Conservation (phyloP, 495 filamentous ascomycete genomes). For the Neurospora sp. region DNA sequence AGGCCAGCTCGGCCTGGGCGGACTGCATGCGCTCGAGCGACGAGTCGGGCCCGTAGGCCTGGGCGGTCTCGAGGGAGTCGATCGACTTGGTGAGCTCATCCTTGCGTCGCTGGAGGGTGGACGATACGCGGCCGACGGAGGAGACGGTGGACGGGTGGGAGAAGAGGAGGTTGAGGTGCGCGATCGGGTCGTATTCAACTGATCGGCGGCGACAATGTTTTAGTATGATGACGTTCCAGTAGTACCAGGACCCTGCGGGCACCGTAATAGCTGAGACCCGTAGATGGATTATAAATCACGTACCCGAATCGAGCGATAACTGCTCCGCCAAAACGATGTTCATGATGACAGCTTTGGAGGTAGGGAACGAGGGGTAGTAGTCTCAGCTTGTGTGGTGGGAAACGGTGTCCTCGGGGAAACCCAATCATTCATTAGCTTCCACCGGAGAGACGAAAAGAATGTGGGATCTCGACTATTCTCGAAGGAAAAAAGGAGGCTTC, state of each 20-base stretch:
- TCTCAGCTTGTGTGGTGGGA: background rate
- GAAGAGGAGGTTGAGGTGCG: constrained; percentile 90
- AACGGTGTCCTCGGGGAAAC: background rate
- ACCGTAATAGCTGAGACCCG: background rate
- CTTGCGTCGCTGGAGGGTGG: constrained; percentile 64
- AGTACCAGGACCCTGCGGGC: background rate
- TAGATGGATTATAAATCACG: constrained; percentile 1
- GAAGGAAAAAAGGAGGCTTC: background rate
- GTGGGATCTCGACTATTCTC: background rate
- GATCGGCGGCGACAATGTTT: constrained; percentile 9
- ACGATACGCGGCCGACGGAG: constrained; percentile 61
- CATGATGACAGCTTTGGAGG: constrained; percentile 22
- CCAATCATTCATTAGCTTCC: background rate
- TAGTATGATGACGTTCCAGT: background rate
- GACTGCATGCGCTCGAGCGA: constrained; percentile 82
- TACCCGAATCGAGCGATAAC: constrained; percentile 44
- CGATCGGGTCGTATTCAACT: constrained; percentile 92
- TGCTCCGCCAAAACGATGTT: constrained; percentile 31
- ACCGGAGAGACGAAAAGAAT: background rate
- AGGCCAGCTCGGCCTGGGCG: constrained; percentile 78
- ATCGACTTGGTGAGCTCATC: constrained; percentile 80
- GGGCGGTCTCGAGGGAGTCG: constrained; percentile 60
- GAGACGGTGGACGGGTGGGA: constrained; percentile 81
- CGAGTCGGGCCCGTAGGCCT: constrained; percentile 78
- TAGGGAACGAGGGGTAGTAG: background rate